Percentiles rank a stretch among this genome's conserved stretches.
phyloP scores from a whole-genome alignment of 2,329 filamentous ascomycete genomes.

The Paradendryphiella salina region DNA sequence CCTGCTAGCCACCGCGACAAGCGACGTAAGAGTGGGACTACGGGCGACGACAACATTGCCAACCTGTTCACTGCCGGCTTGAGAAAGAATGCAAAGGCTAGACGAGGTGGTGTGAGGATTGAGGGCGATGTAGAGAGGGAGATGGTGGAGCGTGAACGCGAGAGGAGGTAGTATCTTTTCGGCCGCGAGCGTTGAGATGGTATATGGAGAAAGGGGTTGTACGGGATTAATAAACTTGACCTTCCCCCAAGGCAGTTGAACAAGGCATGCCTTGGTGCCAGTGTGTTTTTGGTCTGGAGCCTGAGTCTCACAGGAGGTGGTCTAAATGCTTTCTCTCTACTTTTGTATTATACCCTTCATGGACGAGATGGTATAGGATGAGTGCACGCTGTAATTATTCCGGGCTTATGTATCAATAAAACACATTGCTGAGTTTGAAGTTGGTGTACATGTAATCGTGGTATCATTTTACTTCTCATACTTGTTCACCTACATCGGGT shows the following conservation, averaged over 20 bases:
- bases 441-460: background rate
- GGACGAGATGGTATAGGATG: background rate
- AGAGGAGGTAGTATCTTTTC: constrained; percentile 19
- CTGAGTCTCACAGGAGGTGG: background rate
- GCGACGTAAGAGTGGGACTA: constrained; percentile 31
- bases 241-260: background rate
- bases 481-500: background rate
- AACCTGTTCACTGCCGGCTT: constrained; percentile 37
- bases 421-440: background rate
- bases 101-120: constrained; percentile 40
- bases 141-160: constrained; percentile 39
- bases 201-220: background rate
- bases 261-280: background rate
- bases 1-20: constrained; percentile 40
- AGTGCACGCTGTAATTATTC: background rate
- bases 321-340: constrained; percentile 11
- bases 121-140: constrained; percentile 42
- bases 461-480: constrained; percentile 9
- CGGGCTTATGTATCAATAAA: background rate
- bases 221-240: too few relatives aligned
- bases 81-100: constrained; percentile 36
- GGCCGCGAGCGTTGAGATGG: background rate
- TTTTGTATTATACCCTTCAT: constrained; percentile 25
- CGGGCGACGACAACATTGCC: constrained; percentile 33
- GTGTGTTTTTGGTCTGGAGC: background rate